Evolutionary conservation across 345 rosid species (phyloP), one percentile per base, ranked within the genome.

Genomic region (Corchorus olitorius): DNA sequence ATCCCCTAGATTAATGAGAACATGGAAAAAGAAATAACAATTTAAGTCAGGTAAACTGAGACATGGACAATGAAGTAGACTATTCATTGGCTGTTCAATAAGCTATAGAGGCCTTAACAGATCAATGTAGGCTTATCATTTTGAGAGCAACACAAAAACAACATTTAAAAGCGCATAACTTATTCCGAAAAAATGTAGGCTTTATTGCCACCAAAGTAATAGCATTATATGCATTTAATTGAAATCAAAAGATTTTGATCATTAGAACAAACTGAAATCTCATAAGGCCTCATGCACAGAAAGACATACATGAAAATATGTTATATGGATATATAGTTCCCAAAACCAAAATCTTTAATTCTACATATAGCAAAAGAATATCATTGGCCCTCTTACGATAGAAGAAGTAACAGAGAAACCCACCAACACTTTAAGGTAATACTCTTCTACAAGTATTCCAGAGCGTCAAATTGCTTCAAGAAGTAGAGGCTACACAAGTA

Each of bases 1-100:
- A 90, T 67, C 94, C 94, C 94, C 94, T 90, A 56, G 11, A 78
- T 33, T 50, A 74, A 67, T 11, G 20, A 49, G 16, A 35, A 52
- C 45, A 27, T 20, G 15, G 50, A 15, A 50, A 37, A 72, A 54
- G 65, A 2, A 37, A 46, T 65, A 52, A 64, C 46, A 27, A 52
- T 16, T 49, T 52, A 50, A 52, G 60, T 70, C 46, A 19, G 22
- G 43, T 4, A 49, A 27, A 15, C 41, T 14, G 20, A 49, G 19
- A 41, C 50, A 41, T 8, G 48, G 27, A 65, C 15, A n/a, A 41
- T 19, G 27, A 41, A n/a, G 55, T 48, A 68, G 56, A 68, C 72
- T 4, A 22, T 67, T 52, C 41, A 7, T 10, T 4, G 19, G 48
- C 37, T 14, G 22, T 48, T 20, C 54, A 19, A 15, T 45, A 20